Conservation (phyloP, 352 stramenopile species). For the Peronosclerospora sorghi region DNA sequence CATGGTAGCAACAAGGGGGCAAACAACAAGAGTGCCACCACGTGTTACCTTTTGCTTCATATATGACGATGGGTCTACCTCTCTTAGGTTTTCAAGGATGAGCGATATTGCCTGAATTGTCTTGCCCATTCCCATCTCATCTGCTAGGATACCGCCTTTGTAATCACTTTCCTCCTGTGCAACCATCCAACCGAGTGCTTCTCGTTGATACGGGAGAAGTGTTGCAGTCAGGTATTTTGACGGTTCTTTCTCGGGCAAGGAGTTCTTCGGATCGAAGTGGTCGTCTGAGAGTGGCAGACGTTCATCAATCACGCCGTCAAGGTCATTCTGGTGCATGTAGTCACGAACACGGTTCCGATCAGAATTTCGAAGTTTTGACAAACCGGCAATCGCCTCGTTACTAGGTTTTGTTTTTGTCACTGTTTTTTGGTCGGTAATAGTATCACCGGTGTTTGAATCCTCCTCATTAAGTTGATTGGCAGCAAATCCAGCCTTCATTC, state of each 20-base stretch:
- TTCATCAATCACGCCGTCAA: constrained; percentile 49
- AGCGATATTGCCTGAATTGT: constrained; percentile 95
- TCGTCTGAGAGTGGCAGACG: constrained; percentile 51
- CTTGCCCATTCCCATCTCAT: constrained; percentile 98
- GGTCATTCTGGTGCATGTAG: constrained; percentile 53
- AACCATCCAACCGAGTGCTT: constrained; percentile 93
- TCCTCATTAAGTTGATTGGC: constrained; percentile 8
- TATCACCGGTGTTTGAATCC: constrained; percentile 6
- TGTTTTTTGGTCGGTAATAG: constrained; percentile 2
- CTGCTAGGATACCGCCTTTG: constrained; percentile 92
- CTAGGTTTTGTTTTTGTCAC: constrained; percentile 6
- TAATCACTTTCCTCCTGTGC: constrained; percentile 86
- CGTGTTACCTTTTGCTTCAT: constrained; percentile 15
- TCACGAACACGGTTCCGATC: constrained; percentile 39
- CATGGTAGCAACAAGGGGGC: constrained; percentile 92
- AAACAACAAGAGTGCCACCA: constrained; percentile 93
- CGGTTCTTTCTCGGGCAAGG: constrained; percentile 57
- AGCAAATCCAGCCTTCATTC: constrained; percentile 7
- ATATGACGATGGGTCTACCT: constrained; percentile 1
- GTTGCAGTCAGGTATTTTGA: constrained; percentile 70
- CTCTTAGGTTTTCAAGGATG: constrained; percentile 88
- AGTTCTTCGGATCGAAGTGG: constrained; percentile 59
- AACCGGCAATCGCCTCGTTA: constrained; percentile 36
- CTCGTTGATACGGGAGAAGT: constrained; percentile 98
- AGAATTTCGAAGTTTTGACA: constrained; percentile 22